These are phyloP conservation scores for Cronartium quercuum DNA, from an alignment of 1,284 basidiomycete genomes.

Conservation along the genomic window DNA sequence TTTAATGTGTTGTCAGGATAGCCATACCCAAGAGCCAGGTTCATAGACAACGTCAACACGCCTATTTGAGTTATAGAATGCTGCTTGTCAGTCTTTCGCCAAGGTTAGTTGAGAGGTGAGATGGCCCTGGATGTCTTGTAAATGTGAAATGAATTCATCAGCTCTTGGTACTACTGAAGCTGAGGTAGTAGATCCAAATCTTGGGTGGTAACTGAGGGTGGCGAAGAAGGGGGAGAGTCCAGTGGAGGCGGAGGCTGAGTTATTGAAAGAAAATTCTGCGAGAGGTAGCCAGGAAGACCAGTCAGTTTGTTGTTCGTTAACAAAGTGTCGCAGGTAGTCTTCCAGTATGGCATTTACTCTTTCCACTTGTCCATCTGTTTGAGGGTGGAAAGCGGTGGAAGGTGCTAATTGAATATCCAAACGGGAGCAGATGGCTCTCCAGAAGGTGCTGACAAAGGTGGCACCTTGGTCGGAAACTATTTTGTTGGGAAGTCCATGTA, in stretches of 20 bases:
- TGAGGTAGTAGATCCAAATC: constrained; percentile 14
- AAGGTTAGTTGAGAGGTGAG: not conserved
- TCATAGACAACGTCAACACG: not conserved
- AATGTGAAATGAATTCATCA: not conserved
- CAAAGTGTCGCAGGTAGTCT: constrained; percentile 8
- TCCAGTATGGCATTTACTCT: constrained; percentile 7
- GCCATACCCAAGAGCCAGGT: not conserved
- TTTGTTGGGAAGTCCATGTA: constrained; percentile 18
- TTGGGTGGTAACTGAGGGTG: constrained; percentile 50
- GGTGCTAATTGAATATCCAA: not conserved
- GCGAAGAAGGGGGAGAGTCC: not conserved
- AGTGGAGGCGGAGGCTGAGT: not conserved
- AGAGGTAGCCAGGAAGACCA: not conserved
- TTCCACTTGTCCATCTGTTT: constrained; percentile 27
- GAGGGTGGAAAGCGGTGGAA: constrained; percentile 10
- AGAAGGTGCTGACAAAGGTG: not conserved
- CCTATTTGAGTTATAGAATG: not conserved
- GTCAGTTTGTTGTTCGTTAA: not conserved
- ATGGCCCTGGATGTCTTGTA: not conserved
- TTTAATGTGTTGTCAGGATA: not conserved
- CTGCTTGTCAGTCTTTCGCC: not conserved
- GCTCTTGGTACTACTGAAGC: not conserved
- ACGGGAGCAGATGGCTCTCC: not conserved
- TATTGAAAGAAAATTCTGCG: not conserved
- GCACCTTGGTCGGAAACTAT: not conserved